phyloP scores from a whole-genome alignment of 106 monocot species.

The Acorus gramineus region DNA sequence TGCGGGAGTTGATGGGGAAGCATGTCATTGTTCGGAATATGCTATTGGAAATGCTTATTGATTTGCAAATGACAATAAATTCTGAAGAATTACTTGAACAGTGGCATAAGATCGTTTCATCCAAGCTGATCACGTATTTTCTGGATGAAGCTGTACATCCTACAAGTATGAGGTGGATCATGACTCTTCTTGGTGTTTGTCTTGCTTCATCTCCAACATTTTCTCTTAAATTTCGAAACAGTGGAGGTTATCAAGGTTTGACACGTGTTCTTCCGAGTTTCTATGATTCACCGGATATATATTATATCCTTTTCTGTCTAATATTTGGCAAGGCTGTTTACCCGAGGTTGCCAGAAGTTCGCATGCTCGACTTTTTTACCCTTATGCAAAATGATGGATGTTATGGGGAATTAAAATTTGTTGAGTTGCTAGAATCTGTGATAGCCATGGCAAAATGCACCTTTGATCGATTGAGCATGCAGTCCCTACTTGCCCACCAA shows the following conservation, averaged over 20 bases:
- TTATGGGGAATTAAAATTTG: slow-evolving; percentile 80
- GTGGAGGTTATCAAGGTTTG: slow-evolving; percentile 77
- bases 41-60: slow-evolving; percentile 96
- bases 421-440: slow-evolving; percentile 78
- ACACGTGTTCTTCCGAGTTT: slow-evolving; percentile 83
- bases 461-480: slow-evolving; percentile 82
- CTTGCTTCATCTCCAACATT: slow-evolving; percentile 91
- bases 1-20: slow-evolving; percentile 89
- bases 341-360: slow-evolving; percentile 93
- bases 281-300: slow-evolving; percentile 97
- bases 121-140: slow-evolving; percentile 91
- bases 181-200: slow-evolving; percentile 93
- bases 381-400: slow-evolving; percentile 88
- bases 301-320: slow-evolving; percentile 91
- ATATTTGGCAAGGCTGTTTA: slow-evolving; percentile 92
- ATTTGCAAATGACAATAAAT: slow-evolving; percentile 81
- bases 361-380: slow-evolving; percentile 92
- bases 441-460: slow-evolving; percentile 89
- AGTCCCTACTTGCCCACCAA: slow-evolving; percentile 69
- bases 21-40: slow-evolving; percentile 99
- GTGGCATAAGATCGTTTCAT: slow-evolving; percentile 98
- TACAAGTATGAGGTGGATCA: slow-evolving; percentile 99
- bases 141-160: slow-evolving; percentile 98
- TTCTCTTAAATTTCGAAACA: slow-evolving; percentile 70
- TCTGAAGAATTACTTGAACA: slow-evolving; percentile 90